These are phyloP conservation scores for Exophiala spinifera DNA, from an alignment of 2,329 filamentous ascomycete species.

Conservation along the genomic window DNA sequence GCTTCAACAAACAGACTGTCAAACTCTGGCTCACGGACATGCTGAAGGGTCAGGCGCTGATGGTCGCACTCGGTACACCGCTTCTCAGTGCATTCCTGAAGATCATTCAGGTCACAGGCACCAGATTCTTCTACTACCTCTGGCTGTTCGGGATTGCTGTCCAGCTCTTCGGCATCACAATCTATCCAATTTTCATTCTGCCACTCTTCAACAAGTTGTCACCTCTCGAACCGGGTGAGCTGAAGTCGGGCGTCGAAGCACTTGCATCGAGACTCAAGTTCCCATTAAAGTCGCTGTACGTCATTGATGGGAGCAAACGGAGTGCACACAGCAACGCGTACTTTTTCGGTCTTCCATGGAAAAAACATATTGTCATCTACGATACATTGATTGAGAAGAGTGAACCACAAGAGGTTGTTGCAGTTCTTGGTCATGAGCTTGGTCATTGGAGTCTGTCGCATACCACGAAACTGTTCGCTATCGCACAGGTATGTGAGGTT, in stretches of 20 bases:
- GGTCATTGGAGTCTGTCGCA: slow-evolving; percentile 97
- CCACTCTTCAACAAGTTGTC: slow-evolving; percentile 98
- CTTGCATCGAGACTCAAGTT: slow-evolving; percentile 83
- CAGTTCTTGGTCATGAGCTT: slow-evolving; percentile 90
- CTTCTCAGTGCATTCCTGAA: slow-evolving; percentile 88
- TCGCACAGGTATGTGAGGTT: slow-evolving; percentile 64
- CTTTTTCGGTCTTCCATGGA: slow-evolving; percentile 97
- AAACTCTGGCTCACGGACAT: slow-evolving; percentile 85
- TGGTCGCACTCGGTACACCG: slow-evolving; percentile 75
- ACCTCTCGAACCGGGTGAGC: slow-evolving; percentile 77
- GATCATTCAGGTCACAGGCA: slow-evolving; percentile 91
- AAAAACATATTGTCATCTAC: slow-evolving; percentile 99
- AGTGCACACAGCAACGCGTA: slow-evolving; percentile 88
- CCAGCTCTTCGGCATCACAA: slow-evolving; percentile 91
- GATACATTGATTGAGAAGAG: slow-evolving; percentile 97
- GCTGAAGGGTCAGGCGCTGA: slow-evolving; percentile 83
- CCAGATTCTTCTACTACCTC: slow-evolving; percentile 95
- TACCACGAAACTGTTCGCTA: slow-evolving; percentile 85
- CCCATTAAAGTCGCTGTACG: slow-evolving; percentile 86
- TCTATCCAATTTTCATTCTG: slow-evolving; percentile 91
- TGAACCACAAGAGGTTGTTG: slow-evolving; percentile 85
- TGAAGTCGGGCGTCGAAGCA: slow-evolving; percentile 84
- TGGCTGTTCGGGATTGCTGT: slow-evolving; percentile 89
- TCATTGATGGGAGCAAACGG: slow-evolving; percentile 89
- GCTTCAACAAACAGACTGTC: slow-evolving; percentile 97